Evolutionary conservation across 1,284 basidiomycete genomes (phyloP).

Genomic region (Golubevia sp.): DNA sequence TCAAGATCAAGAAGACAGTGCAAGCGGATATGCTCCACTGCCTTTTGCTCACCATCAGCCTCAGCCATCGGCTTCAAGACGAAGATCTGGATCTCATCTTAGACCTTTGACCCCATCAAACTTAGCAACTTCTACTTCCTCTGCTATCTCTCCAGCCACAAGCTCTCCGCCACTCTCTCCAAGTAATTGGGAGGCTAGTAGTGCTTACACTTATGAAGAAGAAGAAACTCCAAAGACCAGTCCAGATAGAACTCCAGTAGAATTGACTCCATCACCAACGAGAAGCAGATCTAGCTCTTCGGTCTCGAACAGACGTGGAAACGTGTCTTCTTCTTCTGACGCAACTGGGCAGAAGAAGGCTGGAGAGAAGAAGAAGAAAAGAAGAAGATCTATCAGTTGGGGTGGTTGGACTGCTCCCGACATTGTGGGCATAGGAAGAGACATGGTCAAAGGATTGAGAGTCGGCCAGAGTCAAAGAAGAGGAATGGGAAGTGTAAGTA

Average conservation of each 20-base stretch:
- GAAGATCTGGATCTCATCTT: no score
- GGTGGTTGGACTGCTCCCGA: conserved; percentile 30
- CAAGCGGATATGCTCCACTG: no score
- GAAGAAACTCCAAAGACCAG: conserved; percentile 6
- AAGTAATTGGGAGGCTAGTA: not conserved
- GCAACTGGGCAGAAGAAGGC: not conserved
- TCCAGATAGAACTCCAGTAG: not conserved
- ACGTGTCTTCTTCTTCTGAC: not conserved
- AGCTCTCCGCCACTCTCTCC: no score
- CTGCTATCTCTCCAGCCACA: no score
- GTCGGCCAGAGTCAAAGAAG: conserved; percentile 18
- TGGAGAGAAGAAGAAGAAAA: not conserved
- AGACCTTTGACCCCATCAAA: no score
- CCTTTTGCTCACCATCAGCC: no score
- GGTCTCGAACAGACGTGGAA: not conserved
- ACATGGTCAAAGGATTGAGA: conserved; percentile 43
- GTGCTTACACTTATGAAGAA: not conserved
- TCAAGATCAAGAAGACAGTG: no score
- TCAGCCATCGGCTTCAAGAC: no score
- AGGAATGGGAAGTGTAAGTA: conserved; percentile 18
- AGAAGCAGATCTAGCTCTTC: not conserved
- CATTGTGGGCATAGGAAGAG: conserved; percentile 30
- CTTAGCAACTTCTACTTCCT: no score
- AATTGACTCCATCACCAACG: not conserved
- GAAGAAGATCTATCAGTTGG: conserved; percentile 13